Base-by-base conservation (phyloP, 345 rosid genomes). In the Corchorus capsularis region DNA sequence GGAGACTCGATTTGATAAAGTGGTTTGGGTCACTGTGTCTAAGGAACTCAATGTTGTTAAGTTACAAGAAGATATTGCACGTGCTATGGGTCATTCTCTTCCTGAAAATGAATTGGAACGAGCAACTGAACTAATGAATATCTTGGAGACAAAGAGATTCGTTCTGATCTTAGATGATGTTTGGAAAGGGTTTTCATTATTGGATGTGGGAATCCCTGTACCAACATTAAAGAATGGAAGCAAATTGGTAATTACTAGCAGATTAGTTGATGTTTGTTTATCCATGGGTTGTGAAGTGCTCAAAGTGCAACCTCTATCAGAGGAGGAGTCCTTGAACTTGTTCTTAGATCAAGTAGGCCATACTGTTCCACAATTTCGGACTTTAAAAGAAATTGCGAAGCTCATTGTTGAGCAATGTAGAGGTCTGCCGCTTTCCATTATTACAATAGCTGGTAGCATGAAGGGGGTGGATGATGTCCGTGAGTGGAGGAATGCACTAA, bases 161-260 rank as follows among this genome's bases (percentile, higher is more conserved):
- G 62, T 68, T 0, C 15, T 82, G 4, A 75, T 82, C 61, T 34
- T 82, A 11, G 85, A 82, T 76, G 82, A 82, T 39, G 62, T 79
- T 13, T 79, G 79, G 84, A 1, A 56, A 0, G 1, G n/a, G 1
- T 64, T 63, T 41, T 13, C 50, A 5, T 63, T 71, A 0, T 27
- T 76, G 10, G 69, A 47, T 0, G 37, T 76, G 16, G 85, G 78
- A 20, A 55, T 75, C 46, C 73, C 56, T 14, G 56, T 22, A 9
- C 65, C 78, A 75, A 56, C n/a, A 66, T 2, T 1, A 27, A 27
- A 27, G 0, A 67, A 66, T 27, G 66, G 52, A 1, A 56, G 74
- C 74, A 76, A 69, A 59, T 19, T 57, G 7, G 74, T 59, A 10
- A 13, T 69, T 5, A 69, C 74, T 12, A 69, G 68, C 22, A 63